phyloP scores from a whole-genome alignment of 1,139 yeast species.

The Candida sp. region DNA sequence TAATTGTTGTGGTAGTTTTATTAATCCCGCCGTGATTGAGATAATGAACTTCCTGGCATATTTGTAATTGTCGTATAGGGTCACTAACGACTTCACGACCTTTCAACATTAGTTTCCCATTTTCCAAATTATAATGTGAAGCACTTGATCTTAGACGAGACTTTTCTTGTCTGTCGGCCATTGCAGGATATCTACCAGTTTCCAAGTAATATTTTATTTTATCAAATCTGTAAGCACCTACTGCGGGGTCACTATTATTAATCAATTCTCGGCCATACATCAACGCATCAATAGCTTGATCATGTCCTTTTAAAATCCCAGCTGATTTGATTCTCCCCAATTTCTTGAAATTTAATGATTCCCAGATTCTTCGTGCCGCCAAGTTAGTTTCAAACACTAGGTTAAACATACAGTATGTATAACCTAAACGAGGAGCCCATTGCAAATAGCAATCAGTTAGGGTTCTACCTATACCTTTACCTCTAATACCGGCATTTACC shows the following conservation, averaged over 20 bases:
- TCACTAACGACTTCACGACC: constrained; percentile 83
- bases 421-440: constrained; percentile 91
- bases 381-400: constrained; percentile 86
- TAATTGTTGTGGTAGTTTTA: constrained; percentile 72
- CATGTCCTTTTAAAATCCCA: constrained; percentile 82
- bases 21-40: constrained; percentile 87
- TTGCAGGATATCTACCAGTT: constrained; percentile 84
- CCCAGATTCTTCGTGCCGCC: constrained; percentile 79
- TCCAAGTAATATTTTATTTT: constrained; percentile 74
- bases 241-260: constrained; percentile 44
- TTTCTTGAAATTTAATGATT: constrained; percentile 70
- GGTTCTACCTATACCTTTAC: constrained; percentile 89
- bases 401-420: constrained; percentile 79
- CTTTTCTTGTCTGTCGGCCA: constrained; percentile 79
- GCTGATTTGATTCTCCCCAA: constrained; percentile 82
- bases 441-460: constrained; percentile 78
- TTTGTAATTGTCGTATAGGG: constrained; percentile 67
- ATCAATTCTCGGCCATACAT: constrained; percentile 63
- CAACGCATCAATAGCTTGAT: constrained; percentile 76
- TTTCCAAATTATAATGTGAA: constrained; percentile 66
- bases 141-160: constrained; percentile 81
- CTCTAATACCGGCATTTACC: constrained; percentile 89
- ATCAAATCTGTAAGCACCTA: constrained; percentile 68
- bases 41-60: constrained; percentile 70
- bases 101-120: constrained; percentile 73